A percentile compares a stretch with the other conserved stretches of the same genome.
phyloP scores from a whole-genome alignment of 2,329 filamentous ascomycete genomes.

The Colletotrichum viniferum region DNA sequence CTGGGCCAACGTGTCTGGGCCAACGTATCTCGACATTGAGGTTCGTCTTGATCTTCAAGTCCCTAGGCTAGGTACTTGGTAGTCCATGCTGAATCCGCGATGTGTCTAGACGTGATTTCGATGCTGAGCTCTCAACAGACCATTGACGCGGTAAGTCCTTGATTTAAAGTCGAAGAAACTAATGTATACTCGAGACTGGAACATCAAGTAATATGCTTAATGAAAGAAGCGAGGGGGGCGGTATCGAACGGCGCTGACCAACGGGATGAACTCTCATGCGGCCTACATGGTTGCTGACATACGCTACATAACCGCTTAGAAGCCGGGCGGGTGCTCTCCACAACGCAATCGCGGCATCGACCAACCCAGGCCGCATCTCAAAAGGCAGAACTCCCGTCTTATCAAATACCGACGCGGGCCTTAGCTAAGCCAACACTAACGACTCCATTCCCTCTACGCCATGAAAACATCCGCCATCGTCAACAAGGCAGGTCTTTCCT shows the following conservation, averaged over 20 bases:
- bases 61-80: too few relatives aligned
- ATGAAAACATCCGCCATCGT: neutral
- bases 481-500: neutral
- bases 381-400: neutral
- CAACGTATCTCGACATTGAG: too few relatives aligned
- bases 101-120: too few relatives aligned
- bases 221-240: too few relatives aligned
- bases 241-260: neutral
- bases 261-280: neutral
- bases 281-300: constrained; percentile 8
- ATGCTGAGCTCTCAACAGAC: too few relatives aligned
- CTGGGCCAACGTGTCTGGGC: too few relatives aligned
- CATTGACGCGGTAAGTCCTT: too few relatives aligned
- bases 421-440: constrained; percentile 12
- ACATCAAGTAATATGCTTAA: too few relatives aligned
- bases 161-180: too few relatives aligned
- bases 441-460: neutral
- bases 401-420: neutral
- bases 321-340: neutral
- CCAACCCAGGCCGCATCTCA: neutral
- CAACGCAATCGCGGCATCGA: neutral
- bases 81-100: too few relatives aligned
- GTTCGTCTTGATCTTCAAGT: too few relatives aligned
- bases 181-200: too few relatives aligned
- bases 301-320: neutral